Evolutionary conservation across 805 yeast genomes (phyloP).

Genomic region (Nakazawaea siamensis): DNA sequence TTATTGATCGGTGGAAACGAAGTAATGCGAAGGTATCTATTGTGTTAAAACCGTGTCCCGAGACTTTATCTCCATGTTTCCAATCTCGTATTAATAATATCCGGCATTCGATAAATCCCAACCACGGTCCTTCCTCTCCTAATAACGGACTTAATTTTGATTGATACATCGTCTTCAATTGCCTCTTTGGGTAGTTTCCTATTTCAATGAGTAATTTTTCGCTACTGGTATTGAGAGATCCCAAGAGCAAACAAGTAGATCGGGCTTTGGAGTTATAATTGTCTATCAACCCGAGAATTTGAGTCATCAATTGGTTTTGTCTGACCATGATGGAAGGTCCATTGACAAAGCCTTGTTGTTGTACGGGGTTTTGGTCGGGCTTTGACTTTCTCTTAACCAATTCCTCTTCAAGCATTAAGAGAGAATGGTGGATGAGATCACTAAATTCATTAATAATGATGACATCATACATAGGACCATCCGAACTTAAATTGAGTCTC

Average conservation of each 20-base stretch:
- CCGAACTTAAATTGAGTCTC: neutral
- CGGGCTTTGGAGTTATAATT: neutral
- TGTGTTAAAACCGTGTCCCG: too few species aligned
- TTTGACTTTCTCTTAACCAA: conserved; percentile 1
- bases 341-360: neutral
- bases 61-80: too few species aligned
- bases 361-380: neutral
- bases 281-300: conserved; percentile 1
- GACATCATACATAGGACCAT: neutral
- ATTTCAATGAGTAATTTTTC: conserved; percentile 3
- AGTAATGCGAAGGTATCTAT: too few species aligned
- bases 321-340: conserved; percentile 6
- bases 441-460: conserved; percentile 9
- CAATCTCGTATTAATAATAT: conserved; percentile 8
- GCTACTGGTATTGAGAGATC: conserved; percentile 3
- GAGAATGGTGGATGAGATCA: conserved; percentile 7
- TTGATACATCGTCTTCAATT: conserved; percentile 5
- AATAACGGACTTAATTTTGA: conserved; percentile 4
- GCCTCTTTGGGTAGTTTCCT: neutral
- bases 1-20: too few species aligned
- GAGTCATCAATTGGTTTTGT: conserved; percentile 8
- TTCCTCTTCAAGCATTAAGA: conserved; percentile 3
- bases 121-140: conserved; percentile 10
- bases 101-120: conserved; percentile 5
- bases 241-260: conserved; percentile 1